Base-by-base conservation (phyloP, 2,329 filamentous ascomycete species). In the Hymenoscyphus fructigenus region DNA sequence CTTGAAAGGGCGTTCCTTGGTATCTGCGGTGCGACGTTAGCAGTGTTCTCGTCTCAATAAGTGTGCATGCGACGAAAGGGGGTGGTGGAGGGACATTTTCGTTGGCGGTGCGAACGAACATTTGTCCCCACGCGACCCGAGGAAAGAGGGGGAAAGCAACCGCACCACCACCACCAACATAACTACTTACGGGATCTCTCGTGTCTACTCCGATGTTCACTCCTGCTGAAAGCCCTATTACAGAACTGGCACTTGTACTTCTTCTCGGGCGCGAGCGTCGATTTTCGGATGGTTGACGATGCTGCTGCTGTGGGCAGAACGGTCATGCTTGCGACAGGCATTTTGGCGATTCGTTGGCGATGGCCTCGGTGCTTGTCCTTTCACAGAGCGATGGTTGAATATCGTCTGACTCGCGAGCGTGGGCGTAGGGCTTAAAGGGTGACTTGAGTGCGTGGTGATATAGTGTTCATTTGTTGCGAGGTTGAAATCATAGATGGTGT, bases 211-310 rank as follows among this genome's bases (percentile, higher is more conserved):
- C 95, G 88, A 80, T 99, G 95, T 80, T 99, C 95, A 79, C 93
- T 97, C 79, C 95, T 86, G 82, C 93, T 97, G 79, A 99, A 99
- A 69, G 95, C 95, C 79, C 95, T 87, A 81, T 93, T 93, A 83
- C 95, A 98, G 80, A 97, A 98, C 84, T 97, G 93, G 83, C 95
- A 99, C 80, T 98, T 97, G 88, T 99, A 99, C 81, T 97, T 97
- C 84, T 96, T 94, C 83, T 98, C 95, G 64, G 93, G 92, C 73
- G 88, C 89, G 73, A 89, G 81, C 67, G 90, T 84, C 71, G 89
- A 80, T 81, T 96, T 96, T 79, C 91, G 88, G 75, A 89, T 85
- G 73, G 86, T 85, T 77, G 90, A 85, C 76, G 88, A 65, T 76
- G 92, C 86, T 76, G 87, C 82, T 76, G 86, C 84, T 73, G 86